Evolutionary conservation across 2,329 filamentous ascomycete genomes (phyloP), one percentile per base, ranked within the genome.

Genomic region (Aspergillus hortae): DNA sequence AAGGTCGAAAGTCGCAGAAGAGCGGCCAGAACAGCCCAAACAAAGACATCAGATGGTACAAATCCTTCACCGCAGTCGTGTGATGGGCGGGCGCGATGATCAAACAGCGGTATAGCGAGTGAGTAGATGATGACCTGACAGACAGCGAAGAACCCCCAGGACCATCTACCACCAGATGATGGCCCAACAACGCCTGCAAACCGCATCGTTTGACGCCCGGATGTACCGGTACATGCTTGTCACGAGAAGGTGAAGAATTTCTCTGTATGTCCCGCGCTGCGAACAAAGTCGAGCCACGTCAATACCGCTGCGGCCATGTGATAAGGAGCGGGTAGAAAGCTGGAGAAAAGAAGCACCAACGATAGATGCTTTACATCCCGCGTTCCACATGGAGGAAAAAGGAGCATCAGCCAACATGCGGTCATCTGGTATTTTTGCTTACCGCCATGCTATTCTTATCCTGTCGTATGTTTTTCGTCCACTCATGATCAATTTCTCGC

Each of bases 231-330:
- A 4, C 19, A 23, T 19, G 19, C 11, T 21, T 42, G 49, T 57
- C 57, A 57, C 52, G 54, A 56, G 55, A 54, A 54, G 44, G 17
- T 25, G 35, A 44, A n/a, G 44, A 41, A 19, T 25, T 46, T 54
- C 46, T 46, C 40, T 40, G 32, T 35, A 19, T n/a, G 50, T 49
- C 49, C 53, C 49, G 51, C 51, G 44, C 46, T 38, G 51, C 51
- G 52, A 59, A 57, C 50, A 51, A 48, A 59, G 52, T 50, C 44
- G 50, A 56, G 56, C 55, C 56, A 59, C 56, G 56, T 59, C 56
- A 55, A 53, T 55, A 23, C 38, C 40, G 17, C 33, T 33, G 21
- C 30, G 49, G 33, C 56, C 56, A 57, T 57, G 56, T 59, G 56
- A 59, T 51, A 23, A 42, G 23, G 35, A 38, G 15, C 14, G 15